Evolutionary conservation across 495 filamentous ascomycete genomes (phyloP).

Genomic region (Chaetomidium leptoderma): DNA sequence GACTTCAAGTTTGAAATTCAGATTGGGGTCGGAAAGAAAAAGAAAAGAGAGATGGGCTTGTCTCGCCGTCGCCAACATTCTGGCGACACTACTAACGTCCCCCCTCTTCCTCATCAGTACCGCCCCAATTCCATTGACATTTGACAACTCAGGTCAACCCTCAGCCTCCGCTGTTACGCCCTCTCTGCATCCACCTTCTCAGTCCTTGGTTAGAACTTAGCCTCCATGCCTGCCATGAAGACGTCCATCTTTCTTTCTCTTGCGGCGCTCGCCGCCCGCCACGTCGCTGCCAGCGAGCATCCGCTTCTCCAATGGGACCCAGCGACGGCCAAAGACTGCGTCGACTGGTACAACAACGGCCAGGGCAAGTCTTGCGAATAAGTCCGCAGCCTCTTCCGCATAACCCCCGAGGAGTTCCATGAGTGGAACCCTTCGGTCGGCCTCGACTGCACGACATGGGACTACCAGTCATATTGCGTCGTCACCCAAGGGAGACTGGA

Average conservation of each 20-base stretch:
- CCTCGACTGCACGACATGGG: slow-evolving; percentile 3
- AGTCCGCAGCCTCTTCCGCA: neutral
- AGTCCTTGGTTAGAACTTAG: neutral
- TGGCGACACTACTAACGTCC: too few relatives aligned
- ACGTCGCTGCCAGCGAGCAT: neutral
- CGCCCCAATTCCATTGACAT: neutral
- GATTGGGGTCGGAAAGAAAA: neutral
- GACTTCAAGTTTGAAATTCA: neutral
- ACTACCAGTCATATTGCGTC: neutral
- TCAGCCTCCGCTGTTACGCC: neutral
- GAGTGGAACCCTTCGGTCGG: slow-evolving; percentile 3
- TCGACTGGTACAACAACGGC: neutral
- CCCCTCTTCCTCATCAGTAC: too few relatives aligned
- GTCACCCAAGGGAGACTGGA: neutral
- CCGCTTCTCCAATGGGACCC: slow-evolving; percentile 3
- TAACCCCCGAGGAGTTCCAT: slow-evolving; percentile 1
- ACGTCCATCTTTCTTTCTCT: neutral
- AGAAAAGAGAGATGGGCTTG: neutral
- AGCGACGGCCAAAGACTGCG: neutral
- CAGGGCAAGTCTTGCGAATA: neutral
- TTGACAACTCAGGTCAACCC: neutral
- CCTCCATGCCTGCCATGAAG: slow-evolving; percentile 1
- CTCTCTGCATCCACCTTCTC: neutral
- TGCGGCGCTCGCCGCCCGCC: neutral
- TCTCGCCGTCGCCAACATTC: neutral